These are phyloP conservation scores for Rachicladosporium sp. DNA, from an alignment of 2,329 filamentous ascomycete genomes.

Conservation along the genomic window DNA sequence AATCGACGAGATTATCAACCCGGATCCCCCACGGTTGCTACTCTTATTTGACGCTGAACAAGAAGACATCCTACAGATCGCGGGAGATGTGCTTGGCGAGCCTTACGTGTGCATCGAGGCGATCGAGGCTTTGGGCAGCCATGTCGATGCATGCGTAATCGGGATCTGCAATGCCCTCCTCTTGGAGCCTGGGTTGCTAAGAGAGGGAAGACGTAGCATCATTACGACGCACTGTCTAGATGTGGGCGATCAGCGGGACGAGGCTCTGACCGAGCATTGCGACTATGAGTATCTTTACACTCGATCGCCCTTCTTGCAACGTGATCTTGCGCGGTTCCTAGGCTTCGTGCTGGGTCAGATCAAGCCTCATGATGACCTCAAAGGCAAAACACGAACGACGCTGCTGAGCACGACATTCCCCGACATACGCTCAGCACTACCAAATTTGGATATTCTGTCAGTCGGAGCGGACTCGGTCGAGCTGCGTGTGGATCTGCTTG, in stretches of 20 bases:
- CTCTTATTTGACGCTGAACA: constrained; percentile 59
- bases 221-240: constrained; percentile 70
- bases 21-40: constrained; percentile 29
- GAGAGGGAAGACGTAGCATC: constrained; percentile 48
- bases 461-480: constrained; percentile 80
- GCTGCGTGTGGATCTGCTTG: constrained; percentile 68
- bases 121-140: constrained; percentile 41
- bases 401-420: constrained; percentile 83
- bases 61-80: constrained; percentile 59
- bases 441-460: constrained; percentile 76
- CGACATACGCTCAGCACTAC: constrained; percentile 68
- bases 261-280: constrained; percentile 51
- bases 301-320: constrained; percentile 55
- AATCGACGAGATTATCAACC: constrained; percentile 21
- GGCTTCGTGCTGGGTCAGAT: constrained; percentile 71
- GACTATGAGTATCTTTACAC: constrained; percentile 85
- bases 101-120: constrained; percentile 48
- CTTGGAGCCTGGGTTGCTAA: constrained; percentile 44
- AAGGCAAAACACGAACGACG: constrained; percentile 66
- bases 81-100: constrained; percentile 70
- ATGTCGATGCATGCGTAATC: constrained; percentile 53
- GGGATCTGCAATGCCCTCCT: constrained; percentile 50
- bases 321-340: constrained; percentile 66
- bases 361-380: constrained; percentile 63
- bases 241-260: constrained; percentile 46